phyloP scores from a whole-genome alignment of 2,329 filamentous ascomycete genomes.

The Xylariaceae sp. region DNA sequence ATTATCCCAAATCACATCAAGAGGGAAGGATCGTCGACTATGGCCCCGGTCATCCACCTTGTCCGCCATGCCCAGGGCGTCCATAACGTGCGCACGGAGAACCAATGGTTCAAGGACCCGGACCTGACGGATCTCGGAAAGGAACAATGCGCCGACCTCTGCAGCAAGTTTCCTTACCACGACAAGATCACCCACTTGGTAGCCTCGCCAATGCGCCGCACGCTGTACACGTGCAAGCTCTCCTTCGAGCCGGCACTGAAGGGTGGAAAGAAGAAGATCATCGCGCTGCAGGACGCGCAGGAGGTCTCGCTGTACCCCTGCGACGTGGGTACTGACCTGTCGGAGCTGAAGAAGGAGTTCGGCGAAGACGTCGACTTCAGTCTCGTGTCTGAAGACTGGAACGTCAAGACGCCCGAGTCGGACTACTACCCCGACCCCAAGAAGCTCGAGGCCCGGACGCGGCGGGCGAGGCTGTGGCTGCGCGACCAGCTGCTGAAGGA shows the following conservation, averaged over 20 bases:
- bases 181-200: slow-evolving; percentile 62
- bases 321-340: slow-evolving; percentile 62
- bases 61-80: slow-evolving; percentile 73
- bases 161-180: slow-evolving; percentile 59
- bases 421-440: slow-evolving; percentile 42
- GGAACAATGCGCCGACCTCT: slow-evolving; percentile 64
- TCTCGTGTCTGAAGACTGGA: slow-evolving; percentile 63
- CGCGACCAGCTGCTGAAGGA: slow-evolving; percentile 32
- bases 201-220: slow-evolving; percentile 74
- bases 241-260: slow-evolving; percentile 57
- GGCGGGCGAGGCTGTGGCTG: slow-evolving; percentile 55
- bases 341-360: slow-evolving; percentile 56
- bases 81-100: slow-evolving; percentile 69
- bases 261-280: slow-evolving; percentile 43
- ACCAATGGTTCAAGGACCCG: slow-evolving; percentile 72
- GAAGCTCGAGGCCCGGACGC: slow-evolving; percentile 56
- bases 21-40: no score
- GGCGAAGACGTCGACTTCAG: slow-evolving; percentile 55
- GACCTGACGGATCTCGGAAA: slow-evolving; percentile 70
- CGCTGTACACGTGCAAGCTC: slow-evolving; percentile 69
- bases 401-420: slow-evolving; percentile 51
- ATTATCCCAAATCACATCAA: background rate
- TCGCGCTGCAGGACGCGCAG: slow-evolving; percentile 70
- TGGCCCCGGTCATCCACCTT: slow-evolving; percentile 56
- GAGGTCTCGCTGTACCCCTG: slow-evolving; percentile 71